Evolutionary conservation across 352 stramenopile species (phyloP).

Genomic region (Globisporangium abappressorium): DNA sequence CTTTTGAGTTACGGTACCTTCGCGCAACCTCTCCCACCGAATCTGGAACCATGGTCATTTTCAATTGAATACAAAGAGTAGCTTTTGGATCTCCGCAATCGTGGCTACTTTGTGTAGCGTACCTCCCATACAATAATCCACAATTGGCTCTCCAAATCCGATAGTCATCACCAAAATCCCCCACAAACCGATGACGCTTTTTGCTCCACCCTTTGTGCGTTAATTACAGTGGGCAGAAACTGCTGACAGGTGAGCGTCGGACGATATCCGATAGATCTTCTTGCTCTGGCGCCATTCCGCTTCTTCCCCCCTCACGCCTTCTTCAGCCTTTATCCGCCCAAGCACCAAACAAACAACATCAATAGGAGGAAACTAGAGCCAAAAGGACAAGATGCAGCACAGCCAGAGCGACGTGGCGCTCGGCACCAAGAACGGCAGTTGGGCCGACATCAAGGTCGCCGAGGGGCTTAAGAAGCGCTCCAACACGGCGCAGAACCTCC

Average conservation of each 20-base stretch:
- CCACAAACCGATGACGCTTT: background rate
- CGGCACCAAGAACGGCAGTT: conserved; percentile 54
- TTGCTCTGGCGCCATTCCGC: conserved; percentile 1
- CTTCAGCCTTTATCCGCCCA: background rate
- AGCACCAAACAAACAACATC: background rate
- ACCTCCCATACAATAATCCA: background rate
- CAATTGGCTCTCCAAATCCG: background rate
- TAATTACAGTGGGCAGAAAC: background rate
- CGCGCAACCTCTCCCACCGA: conserved; percentile 6
- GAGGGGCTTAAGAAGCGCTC: conserved; percentile 75
- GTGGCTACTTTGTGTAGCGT: conserved; percentile 2
- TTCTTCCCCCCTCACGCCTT: background rate
- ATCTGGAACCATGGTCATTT: background rate
- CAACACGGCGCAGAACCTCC: conserved; percentile 75
- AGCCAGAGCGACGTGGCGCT: conserved; percentile 69
- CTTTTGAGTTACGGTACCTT: background rate
- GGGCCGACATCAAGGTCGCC: conserved; percentile 63
- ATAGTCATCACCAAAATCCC: conserved; percentile 4
- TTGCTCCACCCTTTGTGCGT: background rate
- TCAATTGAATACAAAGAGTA: too few relatives aligned
- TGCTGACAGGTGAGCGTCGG: background rate
- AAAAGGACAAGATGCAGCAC: conserved; percentile 46
- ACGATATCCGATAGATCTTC: conserved; percentile 3
- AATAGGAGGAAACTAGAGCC: too few relatives aligned
- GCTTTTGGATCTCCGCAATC: background rate